These are phyloP conservation scores for Hymenotorrendiella dingleyae DNA, from an alignment of 2,329 filamentous ascomycete genomes.

Conservation along the genomic window DNA sequence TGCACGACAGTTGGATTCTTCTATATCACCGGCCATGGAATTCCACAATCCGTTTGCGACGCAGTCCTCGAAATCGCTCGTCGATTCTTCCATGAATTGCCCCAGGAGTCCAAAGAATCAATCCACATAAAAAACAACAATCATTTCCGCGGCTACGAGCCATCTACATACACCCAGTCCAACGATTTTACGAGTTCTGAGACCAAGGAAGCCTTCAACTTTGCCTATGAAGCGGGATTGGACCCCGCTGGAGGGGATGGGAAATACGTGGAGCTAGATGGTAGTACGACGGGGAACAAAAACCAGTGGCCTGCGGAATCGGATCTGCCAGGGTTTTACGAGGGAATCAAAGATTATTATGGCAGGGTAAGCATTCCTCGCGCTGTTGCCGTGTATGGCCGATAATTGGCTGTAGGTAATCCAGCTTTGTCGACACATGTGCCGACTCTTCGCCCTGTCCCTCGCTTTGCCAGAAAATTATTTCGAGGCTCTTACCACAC, in stretches of 20 bases:
- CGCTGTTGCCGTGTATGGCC: too few relatives aligned
- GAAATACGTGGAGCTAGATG: conserved; percentile 30
- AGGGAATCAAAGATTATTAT: conserved; percentile 27
- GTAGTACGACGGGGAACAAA: conserved; percentile 17
- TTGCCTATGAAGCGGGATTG: conserved; percentile 28
- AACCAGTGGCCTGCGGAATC: conserved; percentile 27
- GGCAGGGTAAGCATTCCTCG: conserved; percentile 14
- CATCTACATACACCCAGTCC: conserved; percentile 39
- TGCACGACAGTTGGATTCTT: conserved; percentile 29
- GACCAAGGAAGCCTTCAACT: conserved; percentile 38
- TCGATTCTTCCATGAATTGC: conserved; percentile 42
- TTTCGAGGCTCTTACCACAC: conserved; percentile 36
- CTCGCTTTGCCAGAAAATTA: conserved; percentile 36
- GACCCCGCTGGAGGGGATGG: conserved; percentile 29
- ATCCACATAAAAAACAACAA: conserved; percentile 35
- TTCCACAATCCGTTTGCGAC: conserved; percentile 36
- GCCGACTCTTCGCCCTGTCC: conserved; percentile 35
- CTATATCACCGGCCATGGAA: conserved; percentile 40
- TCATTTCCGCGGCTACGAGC: conserved; percentile 42
- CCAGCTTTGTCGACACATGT: conserved; percentile 34
- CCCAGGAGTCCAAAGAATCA: conserved; percentile 38
- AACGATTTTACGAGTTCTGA: conserved; percentile 39
- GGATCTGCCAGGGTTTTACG: conserved; percentile 27
- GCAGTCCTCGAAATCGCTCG: conserved; percentile 37
- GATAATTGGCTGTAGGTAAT: too few relatives aligned